phyloP scores from a whole-genome alignment of 306 rosid species.

The Malus asiatica region DNA sequence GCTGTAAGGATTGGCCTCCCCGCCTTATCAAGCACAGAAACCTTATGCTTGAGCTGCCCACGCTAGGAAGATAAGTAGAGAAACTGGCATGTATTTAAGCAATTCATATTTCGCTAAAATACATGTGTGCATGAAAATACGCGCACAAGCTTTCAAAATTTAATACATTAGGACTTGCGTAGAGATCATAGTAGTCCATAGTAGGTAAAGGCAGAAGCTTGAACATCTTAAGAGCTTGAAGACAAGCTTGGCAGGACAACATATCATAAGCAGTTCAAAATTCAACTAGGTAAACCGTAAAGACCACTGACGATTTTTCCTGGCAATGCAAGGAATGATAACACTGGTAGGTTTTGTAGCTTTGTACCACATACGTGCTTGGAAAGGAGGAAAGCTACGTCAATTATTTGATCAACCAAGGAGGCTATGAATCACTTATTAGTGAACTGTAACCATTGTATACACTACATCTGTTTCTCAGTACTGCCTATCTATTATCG shows the following conservation, averaged over 20 bases:
- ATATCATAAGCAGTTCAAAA: neutral
- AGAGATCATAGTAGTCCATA: neutral
- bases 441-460: neutral
- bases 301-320: neutral
- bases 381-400: neutral
- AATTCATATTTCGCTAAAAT: neutral
- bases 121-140: neutral
- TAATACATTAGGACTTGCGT: neutral
- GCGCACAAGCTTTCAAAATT: neutral
- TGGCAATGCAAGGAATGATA: neutral
- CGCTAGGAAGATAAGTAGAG: conserved; percentile 21
- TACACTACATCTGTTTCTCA: neutral
- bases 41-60: conserved; percentile 76
- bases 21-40: conserved; percentile 24
- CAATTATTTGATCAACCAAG: neutral
- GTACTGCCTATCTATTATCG: neutral
- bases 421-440: neutral
- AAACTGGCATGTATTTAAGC: conserved; percentile 6
- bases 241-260: neutral
- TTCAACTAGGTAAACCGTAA: neutral
- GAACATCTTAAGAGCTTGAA: neutral
- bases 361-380: neutral
- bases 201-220: neutral
- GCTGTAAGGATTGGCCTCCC: conserved; percentile 64
- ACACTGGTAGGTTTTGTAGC: neutral